These are phyloP conservation scores for Boletus mariae DNA, from an alignment of 1,284 basidiomycete species.

Conservation along the genomic window DNA sequence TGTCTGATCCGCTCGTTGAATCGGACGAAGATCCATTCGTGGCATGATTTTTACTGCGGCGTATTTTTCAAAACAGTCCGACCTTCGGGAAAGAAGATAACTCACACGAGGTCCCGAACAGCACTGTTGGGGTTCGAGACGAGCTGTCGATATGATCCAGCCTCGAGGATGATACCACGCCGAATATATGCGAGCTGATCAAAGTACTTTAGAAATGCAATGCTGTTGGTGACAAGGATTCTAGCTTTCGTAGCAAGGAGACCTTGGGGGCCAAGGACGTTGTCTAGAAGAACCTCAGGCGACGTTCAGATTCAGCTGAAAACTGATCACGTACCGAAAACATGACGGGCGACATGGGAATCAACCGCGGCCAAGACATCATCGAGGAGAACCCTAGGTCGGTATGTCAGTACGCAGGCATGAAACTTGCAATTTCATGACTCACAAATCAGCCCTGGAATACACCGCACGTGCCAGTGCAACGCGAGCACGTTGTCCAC, in stretches of 20 bases:
- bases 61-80: background rate
- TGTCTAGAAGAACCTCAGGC: constrained; percentile 44
- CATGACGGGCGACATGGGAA: constrained; percentile 69
- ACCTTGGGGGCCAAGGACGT: constrained; percentile 88
- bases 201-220: constrained; percentile 81
- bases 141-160: constrained; percentile 64
- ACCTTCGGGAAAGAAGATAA: background rate
- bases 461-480: constrained; percentile 50
- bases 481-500: constrained; percentile 62
- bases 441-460: constrained; percentile 50
- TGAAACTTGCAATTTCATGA: background rate
- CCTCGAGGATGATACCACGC: constrained; percentile 81
- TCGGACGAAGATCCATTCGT: constrained; percentile 39
- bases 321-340: constrained; percentile 45
- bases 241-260: constrained; percentile 83
- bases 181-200: constrained; percentile 81
- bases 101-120: constrained; percentile 80
- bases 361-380: constrained; percentile 57
- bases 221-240: constrained; percentile 86
- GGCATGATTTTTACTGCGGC: constrained; percentile 10
- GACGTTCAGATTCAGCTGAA: background rate
- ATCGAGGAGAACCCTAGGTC: constrained; percentile 28
- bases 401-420: background rate
- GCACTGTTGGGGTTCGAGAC: constrained; percentile 66
- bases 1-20: constrained; percentile 47